Conservation (phyloP, 176 grass and related monocot genomes). For the Zea luxurians region DNA sequence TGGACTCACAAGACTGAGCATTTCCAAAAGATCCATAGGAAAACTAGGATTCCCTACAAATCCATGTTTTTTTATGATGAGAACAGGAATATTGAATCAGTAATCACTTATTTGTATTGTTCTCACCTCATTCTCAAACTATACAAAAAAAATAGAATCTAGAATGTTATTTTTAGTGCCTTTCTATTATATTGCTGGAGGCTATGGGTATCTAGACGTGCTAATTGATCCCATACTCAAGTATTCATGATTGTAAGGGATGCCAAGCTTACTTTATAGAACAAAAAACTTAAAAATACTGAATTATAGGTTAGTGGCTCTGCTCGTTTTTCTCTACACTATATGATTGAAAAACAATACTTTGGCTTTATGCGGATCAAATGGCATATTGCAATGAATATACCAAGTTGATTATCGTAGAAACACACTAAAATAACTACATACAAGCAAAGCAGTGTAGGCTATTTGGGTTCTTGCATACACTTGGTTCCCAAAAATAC, state of each 20-base stretch:
- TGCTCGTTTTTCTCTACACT: not conserved
- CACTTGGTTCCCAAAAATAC: not conserved
- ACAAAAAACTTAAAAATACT: not conserved
- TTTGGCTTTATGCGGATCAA: not conserved
- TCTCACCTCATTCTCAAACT: no score
- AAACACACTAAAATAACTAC: not conserved
- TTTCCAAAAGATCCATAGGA: constrained; percentile 81
- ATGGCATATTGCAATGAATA: not conserved
- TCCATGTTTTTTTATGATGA: constrained; percentile 89
- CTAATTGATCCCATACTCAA: no score
- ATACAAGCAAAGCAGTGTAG: not conserved
- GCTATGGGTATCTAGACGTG: no score
- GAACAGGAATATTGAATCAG: not conserved
- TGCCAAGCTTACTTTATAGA: not conserved
- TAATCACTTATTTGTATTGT: no score
- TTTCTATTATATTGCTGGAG: no score
- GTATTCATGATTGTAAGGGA: no score
- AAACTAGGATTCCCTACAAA: constrained; percentile 63
- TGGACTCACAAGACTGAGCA: constrained; percentile 88
- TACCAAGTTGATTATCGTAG: not conserved
- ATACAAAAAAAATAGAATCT: no score
- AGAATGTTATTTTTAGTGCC: no score
- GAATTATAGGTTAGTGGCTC: constrained; percentile 1
- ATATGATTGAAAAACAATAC: not conserved
- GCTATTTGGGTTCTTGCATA: not conserved